Evolutionary conservation across 1,284 basidiomycete genomes (phyloP).

Genomic region (Stygiomarasmius scandens): DNA sequence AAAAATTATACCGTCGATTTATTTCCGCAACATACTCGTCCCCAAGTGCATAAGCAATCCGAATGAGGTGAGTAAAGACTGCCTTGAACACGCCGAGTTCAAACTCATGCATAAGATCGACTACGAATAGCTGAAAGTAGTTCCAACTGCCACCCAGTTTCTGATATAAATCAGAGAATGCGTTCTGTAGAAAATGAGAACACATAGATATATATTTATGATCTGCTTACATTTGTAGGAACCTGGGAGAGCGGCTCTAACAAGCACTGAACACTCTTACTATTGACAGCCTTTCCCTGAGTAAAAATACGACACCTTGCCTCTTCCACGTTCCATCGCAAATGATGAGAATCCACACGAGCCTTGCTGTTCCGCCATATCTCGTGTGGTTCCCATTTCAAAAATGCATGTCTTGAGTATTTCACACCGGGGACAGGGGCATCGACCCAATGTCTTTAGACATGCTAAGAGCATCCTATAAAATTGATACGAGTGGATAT

Average conservation of each 20-base stretch:
- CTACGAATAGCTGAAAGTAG: slow-evolving; percentile 21
- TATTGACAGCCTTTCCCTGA: slow-evolving; percentile 15
- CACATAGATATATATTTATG: too few relatives aligned
- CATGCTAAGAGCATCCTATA: slow-evolving; percentile 30
- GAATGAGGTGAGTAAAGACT: slow-evolving; percentile 26
- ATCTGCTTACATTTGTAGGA: slow-evolving; percentile 1
- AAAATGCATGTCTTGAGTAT: slow-evolving; percentile 22
- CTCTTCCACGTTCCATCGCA: background rate
- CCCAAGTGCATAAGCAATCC: slow-evolving; percentile 19
- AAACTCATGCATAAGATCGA: slow-evolving; percentile 10
- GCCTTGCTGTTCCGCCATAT: background rate
- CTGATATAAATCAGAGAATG: slow-evolving; percentile 15
- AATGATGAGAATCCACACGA: slow-evolving; percentile 13
- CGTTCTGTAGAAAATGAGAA: slow-evolving; percentile 7
- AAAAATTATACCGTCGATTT: slow-evolving; percentile 8
- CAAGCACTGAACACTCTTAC: background rate
- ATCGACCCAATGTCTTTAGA: slow-evolving; percentile 29
- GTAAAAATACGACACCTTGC: slow-evolving; percentile 27
- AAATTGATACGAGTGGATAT: background rate
- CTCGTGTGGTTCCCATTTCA: slow-evolving; percentile 5
- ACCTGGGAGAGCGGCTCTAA: slow-evolving; percentile 1
- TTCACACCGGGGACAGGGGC: slow-evolving; percentile 34
- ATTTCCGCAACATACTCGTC: slow-evolving; percentile 10
- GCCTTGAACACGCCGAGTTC: slow-evolving; percentile 30
- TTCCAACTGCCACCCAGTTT: slow-evolving; percentile 17